Evolutionary conservation across 805 yeast genomes (phyloP).

Genomic region (Teunomyces panamensis): DNA sequence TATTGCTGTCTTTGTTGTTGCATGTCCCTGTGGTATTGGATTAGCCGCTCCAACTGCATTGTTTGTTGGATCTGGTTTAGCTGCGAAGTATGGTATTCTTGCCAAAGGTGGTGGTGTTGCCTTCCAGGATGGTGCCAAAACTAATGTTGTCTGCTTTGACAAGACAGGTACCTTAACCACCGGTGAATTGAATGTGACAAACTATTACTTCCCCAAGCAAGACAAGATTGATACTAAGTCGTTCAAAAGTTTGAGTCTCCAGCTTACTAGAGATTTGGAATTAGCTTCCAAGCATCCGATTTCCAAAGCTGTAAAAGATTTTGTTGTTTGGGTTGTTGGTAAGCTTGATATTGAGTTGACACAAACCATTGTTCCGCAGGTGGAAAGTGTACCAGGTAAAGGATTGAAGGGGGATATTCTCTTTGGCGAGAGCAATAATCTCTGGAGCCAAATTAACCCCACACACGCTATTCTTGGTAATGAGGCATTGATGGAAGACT

Average conservation of each 20-base stretch:
- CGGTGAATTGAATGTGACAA: conserved; percentile 57
- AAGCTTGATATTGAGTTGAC: conserved; percentile 15
- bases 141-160: conserved; percentile 68
- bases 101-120: conserved; percentile 83
- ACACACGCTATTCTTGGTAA: conserved; percentile 53
- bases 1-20: conserved; percentile 76
- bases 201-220: conserved; percentile 33
- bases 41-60: conserved; percentile 83
- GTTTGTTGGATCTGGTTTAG: conserved; percentile 75
- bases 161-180: conserved; percentile 78
- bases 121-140: conserved; percentile 68
- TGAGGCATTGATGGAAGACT: conserved; percentile 54
- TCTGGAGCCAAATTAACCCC: conserved; percentile 35
- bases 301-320: conserved; percentile 51
- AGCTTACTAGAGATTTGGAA: conserved; percentile 59
- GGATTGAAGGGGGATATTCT: conserved; percentile 51
- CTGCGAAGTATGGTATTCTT: conserved; percentile 72
- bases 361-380: conserved; percentile 42
- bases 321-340: conserved; percentile 30
- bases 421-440: conserved; percentile 14
- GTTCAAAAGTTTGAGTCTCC: conserved; percentile 31
- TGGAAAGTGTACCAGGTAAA: conserved; percentile 56
- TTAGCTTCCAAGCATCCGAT: conserved; percentile 66
- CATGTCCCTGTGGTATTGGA: conserved; percentile 86
- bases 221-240: conserved; percentile 13